These are phyloP conservation scores for Chamaecyparis obtusa DNA, from an alignment of 75 land plant genomes.

Conservation along the genomic window DNA sequence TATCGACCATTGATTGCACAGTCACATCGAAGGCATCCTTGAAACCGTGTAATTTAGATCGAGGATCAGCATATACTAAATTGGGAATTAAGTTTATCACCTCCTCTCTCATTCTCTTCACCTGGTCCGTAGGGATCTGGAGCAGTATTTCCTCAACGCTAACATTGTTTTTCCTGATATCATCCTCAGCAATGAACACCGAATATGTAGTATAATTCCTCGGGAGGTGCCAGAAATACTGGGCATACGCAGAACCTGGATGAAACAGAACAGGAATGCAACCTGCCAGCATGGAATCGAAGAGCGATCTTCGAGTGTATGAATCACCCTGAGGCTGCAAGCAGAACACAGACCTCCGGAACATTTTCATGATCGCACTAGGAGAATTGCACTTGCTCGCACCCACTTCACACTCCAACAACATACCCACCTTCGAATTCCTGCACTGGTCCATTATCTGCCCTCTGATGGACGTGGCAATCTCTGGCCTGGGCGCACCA, in stretches of 20 bases:
- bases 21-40: constrained; percentile 95
- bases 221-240: constrained; percentile 95
- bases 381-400: constrained; percentile 89
- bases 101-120: constrained; percentile 75
- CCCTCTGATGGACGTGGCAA: constrained; percentile 75
- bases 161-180: constrained; percentile 56
- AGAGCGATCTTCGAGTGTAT: constrained; percentile 89
- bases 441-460: constrained; percentile 86
- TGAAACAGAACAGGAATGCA: constrained; percentile 98
- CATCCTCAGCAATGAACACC: constrained; percentile 81
- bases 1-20: constrained; percentile 70
- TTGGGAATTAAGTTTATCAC: constrained; percentile 84
- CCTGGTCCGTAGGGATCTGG: constrained; percentile 50
- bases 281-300: constrained; percentile 95
- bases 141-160: constrained; percentile 70
- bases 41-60: constrained; percentile 54
- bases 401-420: constrained; percentile 81
- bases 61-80: constrained; percentile 86
- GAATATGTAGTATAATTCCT: constrained; percentile 64
- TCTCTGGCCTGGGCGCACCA: constrained; percentile 79
- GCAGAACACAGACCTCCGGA: constrained; percentile 86
- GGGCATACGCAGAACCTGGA: constrained; percentile 80
- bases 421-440: constrained; percentile 53
- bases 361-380: constrained; percentile 85
- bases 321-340: constrained; percentile 97